A percentile compares a stretch with the other conserved stretches of the same genome.
Evolutionary conservation across 805 yeast species (phyloP).

Genomic region (Starmera caribaea): DNA sequence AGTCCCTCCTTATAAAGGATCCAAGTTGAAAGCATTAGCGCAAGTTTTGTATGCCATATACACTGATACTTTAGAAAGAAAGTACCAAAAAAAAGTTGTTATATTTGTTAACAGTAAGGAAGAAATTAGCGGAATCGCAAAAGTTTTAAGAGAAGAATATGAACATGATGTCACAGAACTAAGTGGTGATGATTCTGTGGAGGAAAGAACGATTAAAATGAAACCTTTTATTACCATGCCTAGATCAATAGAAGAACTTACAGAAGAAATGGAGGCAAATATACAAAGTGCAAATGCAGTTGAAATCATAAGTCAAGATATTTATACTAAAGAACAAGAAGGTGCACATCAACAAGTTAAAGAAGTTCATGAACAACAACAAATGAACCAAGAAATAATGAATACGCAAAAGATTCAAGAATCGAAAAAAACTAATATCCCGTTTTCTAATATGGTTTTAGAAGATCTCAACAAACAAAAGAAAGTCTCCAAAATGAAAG

Average conservation of each 20-base stretch:
- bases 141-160: slow-evolving; percentile 36
- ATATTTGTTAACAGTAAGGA: slow-evolving; percentile 76
- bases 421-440: slow-evolving; percentile 11
- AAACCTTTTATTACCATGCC: slow-evolving; percentile 60
- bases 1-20: slow-evolving; percentile 72
- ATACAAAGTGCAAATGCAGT: slow-evolving; percentile 1
- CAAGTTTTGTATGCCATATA: slow-evolving; percentile 82
- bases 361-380: not conserved
- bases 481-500: slow-evolving; percentile 33
- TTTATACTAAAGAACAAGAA: too few species aligned
- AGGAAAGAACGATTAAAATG: slow-evolving; percentile 49
- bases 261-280: slow-evolving; percentile 16
- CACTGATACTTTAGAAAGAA: slow-evolving; percentile 73
- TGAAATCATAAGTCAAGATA: not conserved
- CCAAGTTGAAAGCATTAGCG: slow-evolving; percentile 75
- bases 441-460: slow-evolving; percentile 26
- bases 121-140: slow-evolving; percentile 50
- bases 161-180: slow-evolving; percentile 56
- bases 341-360: slow-evolving; percentile 5
- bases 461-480: slow-evolving; percentile 3
- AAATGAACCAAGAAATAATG: not conserved
- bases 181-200: slow-evolving; percentile 54
- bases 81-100: slow-evolving; percentile 66
- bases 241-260: slow-evolving; percentile 20
- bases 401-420: slow-evolving; percentile 1